Evolutionary conservation across 768 basidiomycete species (phyloP), one percentile per base, ranked within the genome.

Genomic region (Tylopilus sp.): DNA sequence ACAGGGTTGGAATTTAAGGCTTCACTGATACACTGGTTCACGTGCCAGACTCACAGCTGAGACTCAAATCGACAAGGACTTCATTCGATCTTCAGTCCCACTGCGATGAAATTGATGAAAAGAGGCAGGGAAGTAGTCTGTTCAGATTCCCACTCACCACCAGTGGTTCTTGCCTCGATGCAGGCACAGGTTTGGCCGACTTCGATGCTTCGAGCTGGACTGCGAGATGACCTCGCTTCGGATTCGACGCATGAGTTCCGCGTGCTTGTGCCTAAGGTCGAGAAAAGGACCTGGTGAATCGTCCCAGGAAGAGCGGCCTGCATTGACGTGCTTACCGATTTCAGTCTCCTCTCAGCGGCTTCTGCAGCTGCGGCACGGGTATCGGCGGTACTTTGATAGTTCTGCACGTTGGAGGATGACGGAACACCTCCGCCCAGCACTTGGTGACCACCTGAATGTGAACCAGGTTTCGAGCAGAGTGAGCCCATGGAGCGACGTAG

Each of bases 281-380:
- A 53, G 41, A 41, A 45, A 34, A 33, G 52, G 41, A 38, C 43
- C 36, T 47, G 44, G 68, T 66, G 61, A 70, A 65, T 64, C 58
- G 19, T 49, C 51, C 52, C 50, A 52, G 50, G 59, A 61, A 62
- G 31, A 24, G 28, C 24, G 28, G 45, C 24, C 49, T 21, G 40
- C 46, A 45, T 41, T 29, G 29, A 45, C 52, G 54, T 48, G 71
- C 81, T 71, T 60, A 84, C 84, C 62, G 76, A 74, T 69, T 82
- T 74, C 65, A 78, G 56, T 57, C 84, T 75, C 61, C 77, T 78
- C 66, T 84, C 83, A 57, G 84, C 84, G 55, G 84, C 84, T 66
- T 79, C 79, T 66, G 81, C 79, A 52, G 81, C 81, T 65, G 83
- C 83, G 46, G 73, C 70, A 62, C 80, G 78, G 64, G 76, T 70